Evolutionary conservation across 306 rosid genomes (phyloP).

Genomic region (Malus sieversii): DNA sequence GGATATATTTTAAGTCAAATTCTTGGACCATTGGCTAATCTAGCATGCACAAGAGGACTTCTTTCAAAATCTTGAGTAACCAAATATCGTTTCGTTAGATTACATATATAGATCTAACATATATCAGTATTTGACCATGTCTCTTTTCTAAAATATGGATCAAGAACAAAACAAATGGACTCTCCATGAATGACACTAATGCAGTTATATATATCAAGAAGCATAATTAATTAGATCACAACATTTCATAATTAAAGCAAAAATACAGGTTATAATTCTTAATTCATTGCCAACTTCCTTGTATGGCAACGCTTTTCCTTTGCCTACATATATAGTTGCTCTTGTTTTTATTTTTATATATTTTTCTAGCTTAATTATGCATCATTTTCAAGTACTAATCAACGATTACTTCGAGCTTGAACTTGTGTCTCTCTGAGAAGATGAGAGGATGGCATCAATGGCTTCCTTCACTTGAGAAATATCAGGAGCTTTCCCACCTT

Average conservation of each 20-base stretch:
- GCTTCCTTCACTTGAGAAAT: slow-evolving; percentile 90
- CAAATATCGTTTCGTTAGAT: not conserved
- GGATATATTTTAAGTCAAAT: not conserved
- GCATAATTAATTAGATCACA: not conserved
- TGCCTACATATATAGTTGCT: not conserved
- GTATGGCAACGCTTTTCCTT: not conserved
- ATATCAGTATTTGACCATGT: not conserved
- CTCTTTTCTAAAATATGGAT: not conserved
- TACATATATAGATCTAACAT: not conserved
- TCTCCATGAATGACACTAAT: not conserved
- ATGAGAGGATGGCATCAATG: slow-evolving; percentile 69
- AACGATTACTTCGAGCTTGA: slow-evolving; percentile 39
- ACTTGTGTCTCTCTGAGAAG: slow-evolving; percentile 54
- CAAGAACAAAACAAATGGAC: not conserved
- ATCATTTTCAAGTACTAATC: not conserved
- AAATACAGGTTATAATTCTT: not conserved
- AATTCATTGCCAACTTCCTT: not conserved
- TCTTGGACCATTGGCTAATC: not conserved
- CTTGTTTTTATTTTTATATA: not conserved
- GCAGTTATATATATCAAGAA: not conserved
- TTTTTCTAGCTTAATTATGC: not conserved
- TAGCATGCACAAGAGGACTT: not conserved
- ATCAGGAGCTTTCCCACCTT: slow-evolving; percentile 83
- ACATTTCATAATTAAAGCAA: not conserved
- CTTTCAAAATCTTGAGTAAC: too few relatives aligned